Conservation (phyloP, 2,329 filamentous ascomycete species). For the Orbilia oligospora region DNA sequence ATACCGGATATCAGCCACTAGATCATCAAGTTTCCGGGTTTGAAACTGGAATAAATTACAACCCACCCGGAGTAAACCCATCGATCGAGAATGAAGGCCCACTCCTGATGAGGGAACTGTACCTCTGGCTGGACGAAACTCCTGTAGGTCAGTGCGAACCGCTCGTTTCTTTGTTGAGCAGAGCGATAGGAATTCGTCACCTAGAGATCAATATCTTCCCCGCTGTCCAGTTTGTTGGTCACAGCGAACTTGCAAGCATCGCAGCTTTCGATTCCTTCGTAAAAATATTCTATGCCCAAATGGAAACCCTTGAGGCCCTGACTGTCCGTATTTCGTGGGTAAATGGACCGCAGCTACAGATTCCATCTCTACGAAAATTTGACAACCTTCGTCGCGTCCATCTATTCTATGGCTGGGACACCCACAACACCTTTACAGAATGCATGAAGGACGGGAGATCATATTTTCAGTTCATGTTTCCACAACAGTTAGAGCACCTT, state of each 20-base stretch:
- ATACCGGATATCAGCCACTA: constrained; percentile 26
- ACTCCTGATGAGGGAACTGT: not conserved
- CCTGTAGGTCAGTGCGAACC: not conserved
- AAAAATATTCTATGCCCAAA: not conserved
- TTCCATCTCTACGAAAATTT: constrained; percentile 2
- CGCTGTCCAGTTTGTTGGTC: not conserved
- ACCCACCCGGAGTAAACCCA: not conserved
- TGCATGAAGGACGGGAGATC: not conserved
- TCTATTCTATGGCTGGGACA: constrained; percentile 18
- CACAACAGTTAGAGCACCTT: constrained; percentile 24
- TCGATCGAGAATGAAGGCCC: not conserved
- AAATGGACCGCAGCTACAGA: not conserved
- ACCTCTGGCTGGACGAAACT: constrained; percentile 29
- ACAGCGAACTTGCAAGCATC: not conserved
- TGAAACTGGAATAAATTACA: constrained; percentile 9
- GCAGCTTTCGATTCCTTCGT: not conserved
- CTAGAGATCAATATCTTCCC: constrained; percentile 26
- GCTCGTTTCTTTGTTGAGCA: constrained; percentile 6
- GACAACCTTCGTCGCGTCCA: constrained; percentile 24
- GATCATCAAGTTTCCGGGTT: not conserved
- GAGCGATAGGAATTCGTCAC: constrained; percentile 1
- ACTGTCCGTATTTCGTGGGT: constrained; percentile 7
- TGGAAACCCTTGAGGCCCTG: constrained; percentile 14
- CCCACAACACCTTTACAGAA: not conserved
- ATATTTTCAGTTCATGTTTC: constrained; percentile 21